A percentile compares a stretch with the other conserved stretches of the same genome.
Conservation (phyloP, 2,329 filamentous ascomycete species). For the Cordyceps militaris region DNA sequence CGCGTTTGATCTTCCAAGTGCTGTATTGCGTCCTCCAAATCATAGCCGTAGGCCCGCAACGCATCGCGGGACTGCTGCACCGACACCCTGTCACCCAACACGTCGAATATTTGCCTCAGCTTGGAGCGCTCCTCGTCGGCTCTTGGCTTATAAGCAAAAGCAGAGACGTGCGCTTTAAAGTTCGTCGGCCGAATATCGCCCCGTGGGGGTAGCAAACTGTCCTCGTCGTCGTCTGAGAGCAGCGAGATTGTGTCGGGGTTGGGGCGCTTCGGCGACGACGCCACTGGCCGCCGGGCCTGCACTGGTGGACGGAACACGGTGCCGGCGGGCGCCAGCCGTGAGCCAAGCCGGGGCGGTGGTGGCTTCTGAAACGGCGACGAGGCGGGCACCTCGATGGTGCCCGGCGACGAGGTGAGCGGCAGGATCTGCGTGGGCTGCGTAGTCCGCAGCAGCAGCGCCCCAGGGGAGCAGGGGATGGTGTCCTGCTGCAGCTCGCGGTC, state of each 20-base stretch:
- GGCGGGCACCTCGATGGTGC: slow-evolving; percentile 71
- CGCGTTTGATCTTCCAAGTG: slow-evolving; percentile 24
- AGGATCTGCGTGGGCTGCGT: slow-evolving; percentile 41
- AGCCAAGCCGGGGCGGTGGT: slow-evolving; percentile 32
- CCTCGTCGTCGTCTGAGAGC: slow-evolving; percentile 42
- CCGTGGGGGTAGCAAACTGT: slow-evolving; percentile 43
- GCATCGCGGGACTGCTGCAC: slow-evolving; percentile 27
- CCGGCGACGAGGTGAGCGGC: slow-evolving; percentile 32
- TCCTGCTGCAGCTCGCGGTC: slow-evolving; percentile 36
- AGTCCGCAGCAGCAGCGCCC: slow-evolving; percentile 26
- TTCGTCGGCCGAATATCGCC: slow-evolving; percentile 57
- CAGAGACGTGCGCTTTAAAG: slow-evolving; percentile 36
- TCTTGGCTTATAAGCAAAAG: slow-evolving; percentile 43
- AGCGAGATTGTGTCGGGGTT: slow-evolving; percentile 37
- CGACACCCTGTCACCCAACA: slow-evolving; percentile 26
- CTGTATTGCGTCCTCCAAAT: slow-evolving; percentile 30
- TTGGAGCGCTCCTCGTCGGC: slow-evolving; percentile 28
- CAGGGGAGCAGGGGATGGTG: slow-evolving; percentile 40
- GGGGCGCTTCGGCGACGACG: slow-evolving; percentile 22
- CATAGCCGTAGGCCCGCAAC: slow-evolving; percentile 25
- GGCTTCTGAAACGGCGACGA: slow-evolving; percentile 64
- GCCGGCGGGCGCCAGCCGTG: slow-evolving; percentile 66
- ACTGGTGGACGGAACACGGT: slow-evolving; percentile 57
- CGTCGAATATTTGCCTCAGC: slow-evolving; percentile 31
- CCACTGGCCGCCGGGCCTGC: slow-evolving; percentile 19